These are phyloP conservation scores for Physocladia obscura DNA, from an alignment of 192 early-diverging fungal genomes.

Conservation along the genomic window DNA sequence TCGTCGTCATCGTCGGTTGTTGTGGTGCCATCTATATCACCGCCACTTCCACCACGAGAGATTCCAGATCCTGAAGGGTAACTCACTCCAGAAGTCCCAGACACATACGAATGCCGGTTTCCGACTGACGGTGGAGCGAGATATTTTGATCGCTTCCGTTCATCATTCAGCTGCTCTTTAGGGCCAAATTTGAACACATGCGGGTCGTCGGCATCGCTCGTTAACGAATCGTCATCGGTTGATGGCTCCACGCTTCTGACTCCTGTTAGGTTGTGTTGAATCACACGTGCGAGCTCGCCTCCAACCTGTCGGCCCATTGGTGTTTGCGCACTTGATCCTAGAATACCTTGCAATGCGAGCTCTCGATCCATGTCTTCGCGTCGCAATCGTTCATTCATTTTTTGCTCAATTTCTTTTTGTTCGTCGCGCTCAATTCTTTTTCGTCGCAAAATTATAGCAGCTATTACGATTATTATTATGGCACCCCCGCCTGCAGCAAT, in stretches of 20 bases:
- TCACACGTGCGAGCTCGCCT: slow-evolving; percentile 16
- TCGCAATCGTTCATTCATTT: slow-evolving; percentile 12
- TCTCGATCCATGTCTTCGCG: slow-evolving; percentile 6
- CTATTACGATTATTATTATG: neutral
- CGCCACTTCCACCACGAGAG: too few relatives aligned
- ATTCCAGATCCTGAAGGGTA: slow-evolving; percentile 6
- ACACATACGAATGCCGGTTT: neutral
- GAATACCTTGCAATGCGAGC: slow-evolving; percentile 16
- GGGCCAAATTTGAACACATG: slow-evolving; percentile 13
- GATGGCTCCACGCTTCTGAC: neutral
- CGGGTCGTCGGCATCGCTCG: neutral
- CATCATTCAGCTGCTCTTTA: slow-evolving; percentile 17
- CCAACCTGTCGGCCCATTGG: slow-evolving; percentile 10
- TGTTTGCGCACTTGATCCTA: neutral
- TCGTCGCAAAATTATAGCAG: neutral
- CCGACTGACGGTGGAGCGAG: too few relatives aligned
- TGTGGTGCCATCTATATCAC: too few relatives aligned
- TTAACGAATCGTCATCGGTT: neutral
- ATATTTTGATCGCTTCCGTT: too few relatives aligned
- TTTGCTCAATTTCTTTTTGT: neutral
- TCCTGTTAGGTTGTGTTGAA: slow-evolving; percentile 17
- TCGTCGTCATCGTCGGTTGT: neutral
- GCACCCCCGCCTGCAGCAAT: slow-evolving; percentile 11
- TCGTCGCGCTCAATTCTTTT: neutral
- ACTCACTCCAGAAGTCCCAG: too few relatives aligned